Evolutionary conservation across 225 moss, liverwort and hornwort species (phyloP), one percentile per base, ranked within the genome.

Genomic region (Pseudoscleropodium purum): DNA sequence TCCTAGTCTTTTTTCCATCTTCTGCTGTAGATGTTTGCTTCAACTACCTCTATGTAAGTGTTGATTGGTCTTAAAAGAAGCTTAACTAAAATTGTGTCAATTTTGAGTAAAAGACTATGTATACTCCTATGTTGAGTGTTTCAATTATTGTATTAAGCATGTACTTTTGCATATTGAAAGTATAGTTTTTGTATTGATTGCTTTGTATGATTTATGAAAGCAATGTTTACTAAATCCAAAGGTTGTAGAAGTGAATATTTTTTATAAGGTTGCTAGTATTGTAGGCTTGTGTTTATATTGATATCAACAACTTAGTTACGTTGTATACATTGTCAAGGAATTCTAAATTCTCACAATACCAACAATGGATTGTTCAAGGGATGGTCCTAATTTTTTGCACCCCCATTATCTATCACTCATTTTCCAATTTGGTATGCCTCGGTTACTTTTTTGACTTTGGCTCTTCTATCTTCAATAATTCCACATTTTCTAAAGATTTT

Each of bases 221-320:
- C 9, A 78, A 78, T 23, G 4, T 15, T 5, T 15, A 54, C 7
- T 15, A 54, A 78, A 52, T 23, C 1, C 1, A 13, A 23, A 77
- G 77, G 23, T 36, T 23, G 2, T 56, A 24, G 56, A 37, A 25
- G 15, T 54, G 6, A 78, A 78, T 54, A 9, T 56, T 78, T 56
- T 78, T 78, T 15, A 54, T 56, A 23, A 52, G 34, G 4, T 34
- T 52, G 13, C 52, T 15, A 34, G 0, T 51, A 3, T 1, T 5
- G 2, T 1, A 78, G 0, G 10, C 15, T 78, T 37, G 2, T 36
- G 24, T 54, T 54, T 21, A 23, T 20, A 2, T 2, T 3, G 0
- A 23, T 78, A 36, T 37, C 37, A 37, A 25, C 1, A 51, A 45
- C 45, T 45, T n/a, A n/a, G n/a, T n/a, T 8, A 51, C 1, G 2